Percentiles rank a stretch among this genome's conserved stretches.
phyloP scores from a whole-genome alignment of 2,329 filamentous ascomycete species.

The Cadophora sp. region DNA sequence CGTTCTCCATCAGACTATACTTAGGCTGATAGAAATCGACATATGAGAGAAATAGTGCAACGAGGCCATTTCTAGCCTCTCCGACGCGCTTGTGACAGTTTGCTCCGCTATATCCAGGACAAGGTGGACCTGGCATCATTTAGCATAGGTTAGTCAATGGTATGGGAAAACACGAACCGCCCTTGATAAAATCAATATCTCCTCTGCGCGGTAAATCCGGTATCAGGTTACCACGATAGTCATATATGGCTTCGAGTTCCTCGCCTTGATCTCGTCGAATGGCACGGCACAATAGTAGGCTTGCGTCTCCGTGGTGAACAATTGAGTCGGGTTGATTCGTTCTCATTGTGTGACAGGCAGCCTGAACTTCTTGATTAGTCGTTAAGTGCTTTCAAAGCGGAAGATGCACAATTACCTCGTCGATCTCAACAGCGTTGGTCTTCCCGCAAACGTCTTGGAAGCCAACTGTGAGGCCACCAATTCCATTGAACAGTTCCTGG shows the following conservation, averaged over 20 bases:
- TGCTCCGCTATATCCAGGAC: conserved; percentile 26
- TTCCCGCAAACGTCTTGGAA: conserved; percentile 9
- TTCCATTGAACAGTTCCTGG: conserved; percentile 20
- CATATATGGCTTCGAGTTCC: background rate
- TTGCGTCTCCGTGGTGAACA: conserved; percentile 22
- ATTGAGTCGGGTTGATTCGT: conserved; percentile 6
- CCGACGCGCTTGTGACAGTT: conserved; percentile 26
- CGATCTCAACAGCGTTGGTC: conserved; percentile 8
- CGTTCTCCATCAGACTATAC: conserved; percentile 40
- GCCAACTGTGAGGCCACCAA: conserved; percentile 24
- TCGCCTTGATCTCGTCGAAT: conserved; percentile 12
- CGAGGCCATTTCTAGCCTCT: conserved; percentile 34
- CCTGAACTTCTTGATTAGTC: background rate
- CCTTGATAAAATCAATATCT: conserved; percentile 29
- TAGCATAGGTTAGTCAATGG: background rate
- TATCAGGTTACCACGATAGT: conserved; percentile 5
- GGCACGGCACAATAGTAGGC: conserved; percentile 9
- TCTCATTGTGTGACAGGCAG: conserved; percentile 8
- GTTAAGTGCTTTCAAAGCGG: too few species aligned
- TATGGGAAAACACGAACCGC: conserved; percentile 14
- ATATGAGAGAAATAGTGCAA: conserved; percentile 32
- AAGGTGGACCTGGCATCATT: conserved; percentile 27
- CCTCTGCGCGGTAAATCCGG: conserved; percentile 25
- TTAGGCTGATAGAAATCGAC: conserved; percentile 37
- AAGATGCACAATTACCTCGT: background rate